These are phyloP conservation scores for Fusarium dimerum DNA, from an alignment of 2,329 filamentous ascomycete genomes.

Conservation along the genomic window DNA sequence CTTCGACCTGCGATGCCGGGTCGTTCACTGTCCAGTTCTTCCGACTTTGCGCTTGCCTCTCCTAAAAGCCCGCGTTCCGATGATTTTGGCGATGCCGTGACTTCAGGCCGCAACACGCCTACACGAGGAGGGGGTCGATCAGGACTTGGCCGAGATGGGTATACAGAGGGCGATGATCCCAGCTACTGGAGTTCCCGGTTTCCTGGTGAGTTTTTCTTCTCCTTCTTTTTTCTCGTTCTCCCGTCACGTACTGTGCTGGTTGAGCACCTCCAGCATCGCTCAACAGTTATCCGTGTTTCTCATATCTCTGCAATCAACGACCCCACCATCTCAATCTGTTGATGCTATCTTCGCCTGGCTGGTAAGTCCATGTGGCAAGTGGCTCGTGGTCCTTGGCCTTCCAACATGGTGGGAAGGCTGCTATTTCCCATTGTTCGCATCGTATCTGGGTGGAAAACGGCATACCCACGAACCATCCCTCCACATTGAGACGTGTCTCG, in stretches of 20 bases:
- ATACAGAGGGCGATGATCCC: slow-evolving; percentile 15
- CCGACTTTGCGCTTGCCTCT: slow-evolving; percentile 37
- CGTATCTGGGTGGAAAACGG: too few species aligned
- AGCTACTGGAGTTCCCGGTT: slow-evolving; percentile 11
- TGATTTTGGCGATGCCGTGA: slow-evolving; percentile 31
- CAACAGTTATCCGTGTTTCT: slow-evolving; percentile 4
- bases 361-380: too few species aligned
- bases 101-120: slow-evolving; percentile 34
- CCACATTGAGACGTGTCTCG: too few species aligned
- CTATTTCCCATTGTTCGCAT: too few species aligned
- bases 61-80: slow-evolving; percentile 31
- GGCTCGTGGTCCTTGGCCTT: too few species aligned
- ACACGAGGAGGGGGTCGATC: neutral
- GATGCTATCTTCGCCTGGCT: too few species aligned
- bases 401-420: too few species aligned
- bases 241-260: slow-evolving; percentile 6
- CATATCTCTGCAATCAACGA: too few species aligned
- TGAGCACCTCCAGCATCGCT: slow-evolving; percentile 3
- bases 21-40: slow-evolving; percentile 49
- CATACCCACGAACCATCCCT: too few species aligned
- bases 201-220: slow-evolving; percentile 18
- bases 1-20: slow-evolving; percentile 46
- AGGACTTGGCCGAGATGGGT: slow-evolving; percentile 15
- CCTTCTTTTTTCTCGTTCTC: slow-evolving; percentile 8
- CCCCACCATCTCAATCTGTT: too few species aligned